Percentiles rank a stretch among this genome's conserved stretches.
phyloP scores from a whole-genome alignment of 1,139 yeast species.

The Keqinozyma sinolaborantium region DNA sequence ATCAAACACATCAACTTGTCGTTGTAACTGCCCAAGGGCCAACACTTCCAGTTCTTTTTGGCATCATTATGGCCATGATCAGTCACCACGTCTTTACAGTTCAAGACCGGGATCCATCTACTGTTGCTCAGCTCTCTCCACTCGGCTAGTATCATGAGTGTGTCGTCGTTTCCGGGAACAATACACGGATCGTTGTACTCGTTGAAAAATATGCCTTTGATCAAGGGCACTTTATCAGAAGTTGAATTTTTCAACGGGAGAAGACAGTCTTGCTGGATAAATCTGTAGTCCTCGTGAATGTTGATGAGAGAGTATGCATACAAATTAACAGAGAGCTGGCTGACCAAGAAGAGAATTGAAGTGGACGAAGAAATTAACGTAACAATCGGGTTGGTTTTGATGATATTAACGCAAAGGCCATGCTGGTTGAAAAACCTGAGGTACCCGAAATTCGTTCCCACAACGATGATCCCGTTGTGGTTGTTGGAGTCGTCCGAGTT shows the following conservation, averaged over 20 bases:
- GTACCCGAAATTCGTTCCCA: slow-evolving; percentile 43
- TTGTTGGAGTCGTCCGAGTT: slow-evolving; percentile 13
- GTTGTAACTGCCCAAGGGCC: slow-evolving; percentile 83
- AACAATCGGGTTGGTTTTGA: slow-evolving; percentile 38
- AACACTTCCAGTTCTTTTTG: slow-evolving; percentile 56
- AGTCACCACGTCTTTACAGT: slow-evolving; percentile 56
- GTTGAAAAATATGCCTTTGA: slow-evolving; percentile 76
- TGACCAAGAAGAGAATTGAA: slow-evolving; percentile 30
- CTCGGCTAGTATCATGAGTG: slow-evolving; percentile 61
- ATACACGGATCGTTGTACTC: slow-evolving; percentile 86
- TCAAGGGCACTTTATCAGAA: slow-evolving; percentile 26
- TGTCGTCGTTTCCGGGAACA: slow-evolving; percentile 67
- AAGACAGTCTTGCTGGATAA: slow-evolving; percentile 36
- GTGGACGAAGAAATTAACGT: slow-evolving; percentile 33
- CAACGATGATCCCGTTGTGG: slow-evolving; percentile 27
- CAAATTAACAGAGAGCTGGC: slow-evolving; percentile 24
- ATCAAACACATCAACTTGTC: slow-evolving; percentile 72
- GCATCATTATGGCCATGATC: slow-evolving; percentile 46
- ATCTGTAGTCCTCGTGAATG: slow-evolving; percentile 32
- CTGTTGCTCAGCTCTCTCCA: slow-evolving; percentile 82
- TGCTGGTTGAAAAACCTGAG: slow-evolving; percentile 36
- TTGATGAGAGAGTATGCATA: slow-evolving; percentile 38
- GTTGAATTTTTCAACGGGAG: slow-evolving; percentile 28
- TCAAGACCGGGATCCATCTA: slow-evolving; percentile 85
- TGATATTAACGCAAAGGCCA: slow-evolving; percentile 39